Conservation (phyloP, 2,329 filamentous ascomycete genomes). For the Stagonosporopsis cucurbitacearum region DNA sequence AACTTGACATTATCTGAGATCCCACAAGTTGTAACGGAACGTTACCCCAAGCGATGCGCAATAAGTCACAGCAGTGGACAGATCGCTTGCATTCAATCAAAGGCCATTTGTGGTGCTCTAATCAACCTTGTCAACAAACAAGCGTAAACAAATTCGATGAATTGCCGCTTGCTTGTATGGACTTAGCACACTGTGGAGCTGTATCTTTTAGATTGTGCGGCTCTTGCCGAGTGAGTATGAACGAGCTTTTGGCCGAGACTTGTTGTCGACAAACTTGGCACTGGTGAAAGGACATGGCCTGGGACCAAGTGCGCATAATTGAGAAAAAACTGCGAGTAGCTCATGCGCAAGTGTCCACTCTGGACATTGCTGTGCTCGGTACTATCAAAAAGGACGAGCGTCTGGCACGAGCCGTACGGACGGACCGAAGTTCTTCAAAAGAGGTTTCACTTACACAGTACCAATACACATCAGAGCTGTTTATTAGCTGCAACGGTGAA, state of each 20-base stretch:
- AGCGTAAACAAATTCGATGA: neutral
- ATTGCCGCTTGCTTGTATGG: too few relatives aligned
- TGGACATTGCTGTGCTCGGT: neutral
- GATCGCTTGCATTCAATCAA: neutral
- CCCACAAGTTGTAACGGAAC: too few relatives aligned
- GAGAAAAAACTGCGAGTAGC: neutral
- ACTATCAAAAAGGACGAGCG: neutral
- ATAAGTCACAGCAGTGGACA: too few relatives aligned
- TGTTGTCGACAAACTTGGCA: neutral
- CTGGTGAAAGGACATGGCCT: neutral
- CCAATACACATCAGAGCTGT: too few relatives aligned
- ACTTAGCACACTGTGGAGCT: neutral
- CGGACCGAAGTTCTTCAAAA: neutral
- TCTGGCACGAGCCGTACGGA: neutral
- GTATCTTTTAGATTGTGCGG: neutral
- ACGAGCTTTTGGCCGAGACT: neutral
- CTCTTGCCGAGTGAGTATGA: neutral
- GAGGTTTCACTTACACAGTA: neutral
- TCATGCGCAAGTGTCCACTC: neutral
- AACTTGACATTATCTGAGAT: too few relatives aligned
- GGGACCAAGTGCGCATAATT: neutral
- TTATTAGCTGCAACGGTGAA: neutral
- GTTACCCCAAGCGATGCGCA: too few relatives aligned
- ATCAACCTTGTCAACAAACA: neutral
- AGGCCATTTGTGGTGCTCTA: neutral